Conservation (phyloP, 495 filamentous ascomycete species). For the Acidomyces sp. region DNA sequence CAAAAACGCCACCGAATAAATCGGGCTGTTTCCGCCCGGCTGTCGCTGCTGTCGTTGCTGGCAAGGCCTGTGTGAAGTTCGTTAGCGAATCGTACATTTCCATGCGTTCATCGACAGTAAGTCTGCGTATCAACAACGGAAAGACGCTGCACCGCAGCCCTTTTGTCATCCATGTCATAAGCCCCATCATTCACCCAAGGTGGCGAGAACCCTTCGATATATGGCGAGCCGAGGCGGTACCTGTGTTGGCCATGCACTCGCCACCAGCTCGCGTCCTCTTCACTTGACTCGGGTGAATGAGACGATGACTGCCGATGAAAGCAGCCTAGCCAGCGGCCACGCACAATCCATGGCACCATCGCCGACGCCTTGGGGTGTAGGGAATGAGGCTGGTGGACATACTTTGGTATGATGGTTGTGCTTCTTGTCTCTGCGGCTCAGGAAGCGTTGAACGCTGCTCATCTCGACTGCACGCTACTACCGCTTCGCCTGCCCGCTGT, state of each 20-base stretch:
- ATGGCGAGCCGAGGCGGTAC: no score
- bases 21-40: conserved; percentile 12
- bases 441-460: conserved; percentile 54
- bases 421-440: conserved; percentile 62
- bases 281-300: neutral
- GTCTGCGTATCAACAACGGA: conserved; percentile 2
- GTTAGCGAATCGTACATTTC: conserved; percentile 4
- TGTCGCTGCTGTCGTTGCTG: no score
- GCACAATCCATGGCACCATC: conserved; percentile 9
- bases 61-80: conserved; percentile 4
- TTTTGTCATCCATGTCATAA: no score
- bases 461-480: conserved; percentile 24
- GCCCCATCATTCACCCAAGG: no score
- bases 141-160: no score
- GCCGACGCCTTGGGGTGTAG: conserved; percentile 2
- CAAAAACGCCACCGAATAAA: conserved; percentile 38
- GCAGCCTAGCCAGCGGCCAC: neutral
- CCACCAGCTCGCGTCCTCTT: no score
- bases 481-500: neutral
- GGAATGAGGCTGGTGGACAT: conserved; percentile 8
- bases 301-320: neutral
- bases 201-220: no score
- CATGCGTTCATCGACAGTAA: neutral
- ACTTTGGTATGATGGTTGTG: conserved; percentile 23
- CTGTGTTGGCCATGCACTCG: no score